Conservation (phyloP, 805 yeast species). For the Yamadazyma laniorum region DNA sequence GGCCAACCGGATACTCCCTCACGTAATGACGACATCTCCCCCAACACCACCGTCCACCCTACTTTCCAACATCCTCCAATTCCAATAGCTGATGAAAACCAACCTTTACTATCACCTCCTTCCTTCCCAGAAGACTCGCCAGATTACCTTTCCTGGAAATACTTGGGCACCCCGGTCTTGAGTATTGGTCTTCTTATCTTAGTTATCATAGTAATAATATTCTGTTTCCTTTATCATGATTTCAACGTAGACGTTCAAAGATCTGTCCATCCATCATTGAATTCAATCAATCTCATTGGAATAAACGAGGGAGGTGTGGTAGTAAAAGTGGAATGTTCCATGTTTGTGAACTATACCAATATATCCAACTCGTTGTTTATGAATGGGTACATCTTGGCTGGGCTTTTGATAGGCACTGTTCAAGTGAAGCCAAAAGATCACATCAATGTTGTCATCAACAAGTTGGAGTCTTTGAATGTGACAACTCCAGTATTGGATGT, state of each 20-base stretch:
- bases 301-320: slow-evolving; percentile 27
- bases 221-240: slow-evolving; percentile 15
- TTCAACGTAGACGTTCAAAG: slow-evolving; percentile 13
- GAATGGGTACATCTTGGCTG: slow-evolving; percentile 19
- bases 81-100: slow-evolving; percentile 11
- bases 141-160: slow-evolving; percentile 1
- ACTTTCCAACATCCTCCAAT: slow-evolving; percentile 2
- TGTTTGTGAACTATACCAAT: slow-evolving; percentile 27
- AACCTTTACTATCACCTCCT: slow-evolving; percentile 7
- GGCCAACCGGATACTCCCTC: neutral
- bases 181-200: slow-evolving; percentile 12
- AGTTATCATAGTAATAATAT: slow-evolving; percentile 11
- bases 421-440: slow-evolving; percentile 19
- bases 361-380: slow-evolving; percentile 22
- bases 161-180: slow-evolving; percentile 12
- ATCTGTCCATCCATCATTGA: slow-evolving; percentile 23
- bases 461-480: slow-evolving; percentile 15
- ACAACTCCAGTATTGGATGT: slow-evolving; percentile 11
- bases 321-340: slow-evolving; percentile 25
- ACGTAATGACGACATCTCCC: slow-evolving; percentile 2
- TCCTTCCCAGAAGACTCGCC: neutral
- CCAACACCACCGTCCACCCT: slow-evolving; percentile 8
- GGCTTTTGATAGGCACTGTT: slow-evolving; percentile 22
- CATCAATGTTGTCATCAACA: slow-evolving; percentile 18
- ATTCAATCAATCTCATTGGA: slow-evolving; percentile 22